Evolutionary conservation across 139 green algal species (phyloP), one percentile per base, ranked within the genome.

Genomic region (Raphidocelis subcapitata): DNA sequence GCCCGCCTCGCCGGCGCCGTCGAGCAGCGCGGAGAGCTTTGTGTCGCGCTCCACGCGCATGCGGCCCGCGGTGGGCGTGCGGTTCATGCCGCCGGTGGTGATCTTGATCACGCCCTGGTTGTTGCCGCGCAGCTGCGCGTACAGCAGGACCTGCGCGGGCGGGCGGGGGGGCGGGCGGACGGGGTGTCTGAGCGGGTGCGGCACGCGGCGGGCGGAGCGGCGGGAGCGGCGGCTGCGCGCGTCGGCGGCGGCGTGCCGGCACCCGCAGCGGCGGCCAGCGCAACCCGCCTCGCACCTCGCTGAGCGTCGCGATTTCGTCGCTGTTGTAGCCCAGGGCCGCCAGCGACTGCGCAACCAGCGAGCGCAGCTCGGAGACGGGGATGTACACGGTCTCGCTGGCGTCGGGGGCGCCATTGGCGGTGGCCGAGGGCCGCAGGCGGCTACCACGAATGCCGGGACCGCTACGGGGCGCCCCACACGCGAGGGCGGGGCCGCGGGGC

Each of bases 101-200:
- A 95, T 89, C 57, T 95, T 95, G 29, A 95, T 85, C 23, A 95
- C 86, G 59, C 86, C 87, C 54, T 95, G 88, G 80, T 88, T 93
- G 84, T 95, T 95, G 54, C 85, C 87, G 12, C 90, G 80, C 56
- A 95, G 77, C 74, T 95, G 90, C 0, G 90, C 88, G 49, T 92
- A 93, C 74, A 95, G 85, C 35, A 95, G 72, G 0, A 93, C 89
- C 86, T 94, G 75, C 29, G 65, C 54, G 23, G 68, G 32, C 10
- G 5, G 24, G 14, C 55, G 26, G 5, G 5, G 55, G 57, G 3
- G 5, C 5, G 29, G 5, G 24, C 3, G 29, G 23, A 65, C 18
- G 37, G 24, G 35, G 24, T 18, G n/a, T 1, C 2, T 37, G 28
- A 8, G 0, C 14, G 3, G 3, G 2, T 26, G 35, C 60, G 24